Evolutionary conservation across 495 filamentous ascomycete species (phyloP).

Genomic region (Hyaloscypha finlandica): DNA sequence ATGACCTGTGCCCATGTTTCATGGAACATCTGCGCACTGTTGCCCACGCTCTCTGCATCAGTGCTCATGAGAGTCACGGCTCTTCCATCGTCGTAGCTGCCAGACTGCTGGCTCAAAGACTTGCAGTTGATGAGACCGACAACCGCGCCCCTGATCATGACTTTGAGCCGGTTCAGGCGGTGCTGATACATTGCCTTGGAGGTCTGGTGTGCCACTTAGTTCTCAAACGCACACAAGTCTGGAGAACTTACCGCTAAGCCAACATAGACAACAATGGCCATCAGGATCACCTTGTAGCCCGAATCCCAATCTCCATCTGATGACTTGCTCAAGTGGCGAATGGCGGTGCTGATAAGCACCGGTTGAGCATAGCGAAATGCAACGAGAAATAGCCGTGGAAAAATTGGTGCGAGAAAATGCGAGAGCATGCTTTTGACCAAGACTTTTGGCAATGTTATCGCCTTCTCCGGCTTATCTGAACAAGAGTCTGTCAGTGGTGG

Average conservation of each 20-base stretch:
- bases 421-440: conserved; percentile 49
- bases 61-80: conserved; percentile 64
- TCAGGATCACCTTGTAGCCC: conserved; percentile 58
- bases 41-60: conserved; percentile 38
- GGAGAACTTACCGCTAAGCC: conserved; percentile 54
- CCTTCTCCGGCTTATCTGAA: conserved; percentile 36
- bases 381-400: conserved; percentile 56
- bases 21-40: conserved; percentile 37
- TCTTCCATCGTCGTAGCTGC: conserved; percentile 49
- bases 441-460: conserved; percentile 45
- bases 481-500: neutral
- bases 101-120: conserved; percentile 37
- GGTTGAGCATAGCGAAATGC: conserved; percentile 65
- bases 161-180: conserved; percentile 54
- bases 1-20: conserved; percentile 53
- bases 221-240: too few relatives aligned
- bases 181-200: conserved; percentile 58
- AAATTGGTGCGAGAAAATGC: conserved; percentile 50
- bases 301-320: conserved; percentile 40
- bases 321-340: conserved; percentile 46
- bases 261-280: conserved; percentile 57
- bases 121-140: conserved; percentile 59
- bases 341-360: conserved; percentile 55
- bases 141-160: conserved; percentile 60
- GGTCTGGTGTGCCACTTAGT: conserved; percentile 34